Percentiles rank a stretch among this genome's conserved stretches.
phyloP scores from a whole-genome alignment of 306 rosid genomes.

The Ormosia semicastrata region DNA sequence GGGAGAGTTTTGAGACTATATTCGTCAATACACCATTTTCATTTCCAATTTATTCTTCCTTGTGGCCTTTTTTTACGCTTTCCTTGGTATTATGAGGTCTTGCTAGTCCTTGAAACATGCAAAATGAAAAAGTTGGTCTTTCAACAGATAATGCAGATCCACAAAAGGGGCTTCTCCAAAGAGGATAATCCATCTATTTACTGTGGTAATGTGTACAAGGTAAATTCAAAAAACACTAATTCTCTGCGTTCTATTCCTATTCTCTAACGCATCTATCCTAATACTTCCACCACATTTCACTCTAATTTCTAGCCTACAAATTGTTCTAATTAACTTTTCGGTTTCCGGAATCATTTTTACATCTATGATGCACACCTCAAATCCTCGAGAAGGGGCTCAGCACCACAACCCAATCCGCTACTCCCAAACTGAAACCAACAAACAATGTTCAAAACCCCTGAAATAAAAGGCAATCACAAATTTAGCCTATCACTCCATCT shows the following conservation, averaged over 20 bases:
- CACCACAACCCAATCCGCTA: conserved; percentile 10
- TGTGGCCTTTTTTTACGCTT: not conserved
- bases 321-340: not conserved
- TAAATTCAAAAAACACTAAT: conserved; percentile 30
- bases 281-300: conserved; percentile 23
- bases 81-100: not conserved
- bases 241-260: conserved; percentile 37
- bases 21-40: not conserved
- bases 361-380: conserved; percentile 27
- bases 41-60: not conserved
- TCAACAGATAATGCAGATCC: not conserved
- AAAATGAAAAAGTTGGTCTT: not conserved
- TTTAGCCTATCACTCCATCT: not conserved
- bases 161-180: conserved; percentile 5
- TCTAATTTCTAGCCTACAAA: conserved; percentile 36
- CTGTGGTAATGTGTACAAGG: conserved; percentile 58
- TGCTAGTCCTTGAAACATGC: not conserved
- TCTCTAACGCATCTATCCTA: conserved; percentile 21
- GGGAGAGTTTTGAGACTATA: not conserved
- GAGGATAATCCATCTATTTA: conserved; percentile 38
- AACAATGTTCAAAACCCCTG: conserved; percentile 39
- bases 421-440: conserved; percentile 27
- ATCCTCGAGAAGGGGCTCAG: conserved; percentile 14
- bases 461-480: conserved; percentile 5
- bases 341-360: conserved; percentile 28